Base-by-base conservation (phyloP, 2,329 filamentous ascomycete genomes). In the Fusarium sambucinum region DNA sequence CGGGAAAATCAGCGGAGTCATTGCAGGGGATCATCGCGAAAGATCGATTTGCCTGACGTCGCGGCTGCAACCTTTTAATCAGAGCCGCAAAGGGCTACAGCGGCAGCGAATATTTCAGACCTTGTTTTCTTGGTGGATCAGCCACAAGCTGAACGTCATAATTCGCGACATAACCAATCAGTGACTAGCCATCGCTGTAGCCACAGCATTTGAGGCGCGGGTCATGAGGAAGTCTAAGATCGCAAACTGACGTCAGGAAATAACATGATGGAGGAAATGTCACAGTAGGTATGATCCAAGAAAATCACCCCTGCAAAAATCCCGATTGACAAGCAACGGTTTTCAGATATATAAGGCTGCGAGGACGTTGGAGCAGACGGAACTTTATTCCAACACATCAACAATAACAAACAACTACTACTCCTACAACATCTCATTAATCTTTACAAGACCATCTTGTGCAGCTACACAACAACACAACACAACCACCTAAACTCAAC, bases 211-310 rank as follows among this genome's bases (percentile, higher is more conserved):
- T 44, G 42, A 27, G 50, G 46, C 53, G 42, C 64, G 51, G 61
- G 60, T 69, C 66, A 68, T 68, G 66, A 52, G 66, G 52, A 44
- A 57, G 62, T 46, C 45, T 38, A 50, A 59, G 53, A 67, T 59
- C 33, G 53, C 46, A 53, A 55, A 58, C 57, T 70, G 66, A 70
- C 66, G 66, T 69, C 66, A 67, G 66, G 60, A 32, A 53, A 32
- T 41, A 54, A 42, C 47, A 66, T 69, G 56, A 58, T 54, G 60
- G 30, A 41, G 33, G 27, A 37, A 46, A 46, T 50, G 23, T 35
- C 19, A 47, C 38, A 25, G 53, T 41, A 69, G 50, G 66, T 30
- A 44, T 41, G 56, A 55, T 45, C 41, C 42, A 62, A 52, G 51
- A 59, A 45, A 48, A 55, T 12, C 37, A 60, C 29, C 47, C 50